Conservation (phyloP, 768 basidiomycete species). For the Lactarius hengduanensis region DNA sequence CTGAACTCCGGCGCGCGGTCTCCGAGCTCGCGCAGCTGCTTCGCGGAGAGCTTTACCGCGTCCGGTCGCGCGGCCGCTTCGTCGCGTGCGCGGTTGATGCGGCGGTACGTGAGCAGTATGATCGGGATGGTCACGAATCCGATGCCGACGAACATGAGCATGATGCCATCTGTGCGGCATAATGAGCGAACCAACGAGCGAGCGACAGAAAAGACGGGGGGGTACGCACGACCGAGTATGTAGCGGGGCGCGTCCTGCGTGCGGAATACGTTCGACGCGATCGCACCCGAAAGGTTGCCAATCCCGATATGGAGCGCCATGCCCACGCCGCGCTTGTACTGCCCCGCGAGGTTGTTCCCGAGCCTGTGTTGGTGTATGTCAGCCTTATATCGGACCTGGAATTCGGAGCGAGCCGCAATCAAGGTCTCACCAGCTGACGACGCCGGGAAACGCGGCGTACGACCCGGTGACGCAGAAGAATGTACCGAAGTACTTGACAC, state of each 20-base stretch:
- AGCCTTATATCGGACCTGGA: background rate
- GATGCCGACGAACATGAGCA: slow-evolving; percentile 68
- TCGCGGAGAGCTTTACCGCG: slow-evolving; percentile 26
- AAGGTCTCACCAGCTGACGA: slow-evolving; percentile 54
- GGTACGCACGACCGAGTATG: slow-evolving; percentile 56
- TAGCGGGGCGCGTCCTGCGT: slow-evolving; percentile 58
- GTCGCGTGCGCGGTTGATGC: slow-evolving; percentile 58
- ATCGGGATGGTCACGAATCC: slow-evolving; percentile 54
- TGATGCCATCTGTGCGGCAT: slow-evolving; percentile 49
- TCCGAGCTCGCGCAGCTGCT: slow-evolving; percentile 44
- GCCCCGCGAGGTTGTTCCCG: slow-evolving; percentile 63
- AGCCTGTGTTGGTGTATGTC: slow-evolving; percentile 42
- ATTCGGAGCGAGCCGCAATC: no score
- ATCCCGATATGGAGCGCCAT: slow-evolving; percentile 70
- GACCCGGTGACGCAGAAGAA: slow-evolving; percentile 67
- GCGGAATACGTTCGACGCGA: slow-evolving; percentile 63
- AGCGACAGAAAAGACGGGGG: background rate
- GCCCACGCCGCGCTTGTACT: slow-evolving; percentile 67
- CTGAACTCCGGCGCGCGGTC: slow-evolving; percentile 64
- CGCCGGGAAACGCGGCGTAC: slow-evolving; percentile 58
- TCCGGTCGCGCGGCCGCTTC: slow-evolving; percentile 39
- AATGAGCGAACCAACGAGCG: background rate
- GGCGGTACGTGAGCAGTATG: slow-evolving; percentile 48
- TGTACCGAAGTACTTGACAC: slow-evolving; percentile 70
- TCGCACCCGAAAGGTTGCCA: slow-evolving; percentile 63